Evolutionary conservation across 495 filamentous ascomycete species (phyloP), one percentile per base, ranked within the genome.

Genomic region (Penicillium argentinense): DNA sequence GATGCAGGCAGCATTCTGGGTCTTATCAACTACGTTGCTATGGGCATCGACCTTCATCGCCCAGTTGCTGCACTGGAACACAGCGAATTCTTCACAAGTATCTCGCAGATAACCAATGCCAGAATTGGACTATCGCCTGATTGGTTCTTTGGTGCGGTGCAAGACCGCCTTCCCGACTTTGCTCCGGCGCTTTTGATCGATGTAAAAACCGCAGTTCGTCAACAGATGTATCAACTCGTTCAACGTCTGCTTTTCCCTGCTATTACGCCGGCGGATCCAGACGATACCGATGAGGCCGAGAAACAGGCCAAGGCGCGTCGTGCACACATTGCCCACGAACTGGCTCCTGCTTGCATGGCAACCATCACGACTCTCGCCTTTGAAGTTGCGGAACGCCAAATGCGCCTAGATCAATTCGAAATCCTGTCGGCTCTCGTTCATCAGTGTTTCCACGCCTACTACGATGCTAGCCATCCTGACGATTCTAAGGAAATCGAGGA

Each of bases 161-260:
- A 84, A n/a, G 70, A 79, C 6, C 72, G 67, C 13, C 62, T 89
- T 9, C 73, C 78, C 0, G 64, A 75, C 25, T 91, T 86, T 84
- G 83, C 73, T 1, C 88, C 88, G 6, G 75, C 81, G 2, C 58
- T 93, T 19, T 72, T 90, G 14, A 78, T 79, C 33, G 86, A 84
- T 52, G 75, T 67, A 13, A 84, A 88, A 29, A 62, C 64, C 9
- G 45, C 58, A 3, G 73, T 88, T 18, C 78, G 80, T 17, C 60
- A 66, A 12, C 67, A 69, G 22, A 79, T 82, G 1, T 73, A 83
- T 39, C 68, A 69, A 4, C 67, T 86, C 38, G 57, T 88, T 22
- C 66, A 77, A 7, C 72, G 78, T 34, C 46, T 87, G 18, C 83
- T 89, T 54, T 66, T 55, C 24, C n/a, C n/a, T n/a, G n/a, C n/a